These are phyloP conservation scores for Cucurbitaria berberidis DNA, from an alignment of 2,329 filamentous ascomycete genomes.

Conservation along the genomic window DNA sequence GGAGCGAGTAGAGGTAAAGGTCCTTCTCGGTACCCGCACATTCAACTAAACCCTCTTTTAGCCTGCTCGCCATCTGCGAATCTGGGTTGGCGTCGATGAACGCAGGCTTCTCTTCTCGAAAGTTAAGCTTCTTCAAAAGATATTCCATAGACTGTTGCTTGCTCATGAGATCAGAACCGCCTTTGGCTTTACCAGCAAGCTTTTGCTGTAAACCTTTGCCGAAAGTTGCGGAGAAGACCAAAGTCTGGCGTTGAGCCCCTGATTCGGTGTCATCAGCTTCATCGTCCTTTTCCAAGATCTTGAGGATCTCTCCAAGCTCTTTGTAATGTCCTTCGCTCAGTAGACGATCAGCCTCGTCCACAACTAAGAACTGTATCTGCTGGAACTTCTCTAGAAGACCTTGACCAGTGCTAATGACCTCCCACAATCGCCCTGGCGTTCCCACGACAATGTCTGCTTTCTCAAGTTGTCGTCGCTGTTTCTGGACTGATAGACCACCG, in stretches of 20 bases:
- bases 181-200: slow-evolving; percentile 70
- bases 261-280: slow-evolving; percentile 53
- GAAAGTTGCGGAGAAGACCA: slow-evolving; percentile 97
- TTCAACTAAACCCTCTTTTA: slow-evolving; percentile 90
- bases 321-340: slow-evolving; percentile 95
- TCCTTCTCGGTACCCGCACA: slow-evolving; percentile 96
- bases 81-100: slow-evolving; percentile 92
- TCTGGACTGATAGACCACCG: slow-evolving; percentile 90
- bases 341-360: slow-evolving; percentile 93
- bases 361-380: slow-evolving; percentile 78
- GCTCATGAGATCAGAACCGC: slow-evolving; percentile 65
- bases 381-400: slow-evolving; percentile 74
- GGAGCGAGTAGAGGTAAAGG: slow-evolving; percentile 86
- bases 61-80: slow-evolving; percentile 82
- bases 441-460: slow-evolving; percentile 92
- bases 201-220: slow-evolving; percentile 91
- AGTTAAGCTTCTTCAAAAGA: slow-evolving; percentile 86
- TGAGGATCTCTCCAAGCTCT: slow-evolving; percentile 87
- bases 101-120: slow-evolving; percentile 80
- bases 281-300: slow-evolving; percentile 72
- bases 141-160: slow-evolving; percentile 90
- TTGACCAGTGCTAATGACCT: slow-evolving; percentile 79
- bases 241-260: slow-evolving; percentile 71
- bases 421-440: slow-evolving; percentile 92
- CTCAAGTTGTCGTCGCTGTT: slow-evolving; percentile 84